Evolutionary conservation across 1,284 basidiomycete species (phyloP), one percentile per base, ranked within the genome.

Genomic region (Malassezia slooffiae): DNA sequence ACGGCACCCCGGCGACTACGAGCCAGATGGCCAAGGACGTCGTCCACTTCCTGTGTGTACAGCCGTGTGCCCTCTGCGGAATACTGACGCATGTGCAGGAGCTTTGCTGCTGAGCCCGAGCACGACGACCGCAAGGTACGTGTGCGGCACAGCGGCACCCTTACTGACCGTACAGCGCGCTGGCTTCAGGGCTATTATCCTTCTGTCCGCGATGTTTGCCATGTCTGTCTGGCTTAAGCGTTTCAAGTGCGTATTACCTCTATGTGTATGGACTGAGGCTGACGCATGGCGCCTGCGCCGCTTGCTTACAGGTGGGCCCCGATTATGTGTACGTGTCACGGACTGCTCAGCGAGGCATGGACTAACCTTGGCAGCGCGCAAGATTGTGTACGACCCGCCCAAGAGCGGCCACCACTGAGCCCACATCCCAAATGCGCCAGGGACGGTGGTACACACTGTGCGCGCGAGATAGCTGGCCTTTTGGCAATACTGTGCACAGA

Each of bases 21-120:
- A 85, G 86, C n/a, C 93, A 97, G 73, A 91, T 97, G 89, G 90
- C 93, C 59, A 97, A 97, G 79, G 93, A 99, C 66, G 89, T 99
- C 38, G 80, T 80, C 30, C 87, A 84, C 3, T 99, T 97, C 82
- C 74, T 97, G 49, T 80, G 39, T 79, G 73, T 93, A 84, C 85
- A 32, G 79, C 45, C 21, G 31, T 50, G 24, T 38, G 50, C 40
- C 40, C 46, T n/a, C n/a, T n/a, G n/a, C n/a, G n/a, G n/a, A n/a
- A 6, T 50, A 41, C 53, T 47, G 47, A 38, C 42, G 7, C n/a
- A n/a, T n/a, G n/a, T 15, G 15, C 43, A 46, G 43, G 36, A 57
- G 58, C 52, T 73, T 70, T 62, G 53, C 62, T 16, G 63, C 91
- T 47, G 93, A 97, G 73, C 93, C 93, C 21, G 93, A 99, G 73